Percentiles rank a stretch among this genome's conserved stretches.
Evolutionary conservation across 345 rosid genomes (phyloP).

Genomic region (Ailanthus altissimus): DNA sequence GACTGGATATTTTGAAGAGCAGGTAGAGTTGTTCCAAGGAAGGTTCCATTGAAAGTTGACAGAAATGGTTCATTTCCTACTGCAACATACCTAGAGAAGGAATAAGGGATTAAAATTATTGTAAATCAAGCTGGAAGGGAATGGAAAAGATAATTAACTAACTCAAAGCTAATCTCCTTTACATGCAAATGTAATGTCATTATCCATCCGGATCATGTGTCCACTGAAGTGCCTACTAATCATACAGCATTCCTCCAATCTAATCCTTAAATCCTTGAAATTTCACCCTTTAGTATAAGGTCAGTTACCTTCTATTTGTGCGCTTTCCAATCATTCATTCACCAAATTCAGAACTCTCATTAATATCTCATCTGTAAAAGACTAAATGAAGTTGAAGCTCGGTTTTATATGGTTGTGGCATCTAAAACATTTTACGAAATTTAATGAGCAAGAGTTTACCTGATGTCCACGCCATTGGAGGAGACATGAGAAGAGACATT

Average conservation of each 20-base stretch:
- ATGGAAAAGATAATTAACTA: not conserved
- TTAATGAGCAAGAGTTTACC: conserved; percentile 32
- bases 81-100: conserved; percentile 52
- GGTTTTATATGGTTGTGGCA: not conserved
- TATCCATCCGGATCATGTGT: too few relatives aligned
- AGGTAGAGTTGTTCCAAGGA: conserved; percentile 47
- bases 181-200: too few relatives aligned
- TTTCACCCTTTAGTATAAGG: too few relatives aligned
- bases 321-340: too few relatives aligned
- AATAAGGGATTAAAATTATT: not conserved
- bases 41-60: conserved; percentile 50
- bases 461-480: conserved; percentile 57
- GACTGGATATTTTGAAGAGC: conserved; percentile 68
- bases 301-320: too few relatives aligned
- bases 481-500: conserved; percentile 67
- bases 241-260: not conserved
- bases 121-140: not conserved
- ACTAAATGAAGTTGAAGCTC: too few relatives aligned
- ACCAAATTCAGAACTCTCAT: too few relatives aligned
- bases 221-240: not conserved
- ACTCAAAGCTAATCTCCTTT: too few relatives aligned
- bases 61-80: conserved; percentile 77
- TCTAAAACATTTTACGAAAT: not conserved
- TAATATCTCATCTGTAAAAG: too few relatives aligned
- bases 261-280: not conserved